A percentile compares a stretch with the other conserved stretches of the same genome.
These are phyloP conservation scores for Gorgonomyces haynaldii DNA, from an alignment of 192 early-diverging fungal species.

Conservation along the genomic window DNA sequence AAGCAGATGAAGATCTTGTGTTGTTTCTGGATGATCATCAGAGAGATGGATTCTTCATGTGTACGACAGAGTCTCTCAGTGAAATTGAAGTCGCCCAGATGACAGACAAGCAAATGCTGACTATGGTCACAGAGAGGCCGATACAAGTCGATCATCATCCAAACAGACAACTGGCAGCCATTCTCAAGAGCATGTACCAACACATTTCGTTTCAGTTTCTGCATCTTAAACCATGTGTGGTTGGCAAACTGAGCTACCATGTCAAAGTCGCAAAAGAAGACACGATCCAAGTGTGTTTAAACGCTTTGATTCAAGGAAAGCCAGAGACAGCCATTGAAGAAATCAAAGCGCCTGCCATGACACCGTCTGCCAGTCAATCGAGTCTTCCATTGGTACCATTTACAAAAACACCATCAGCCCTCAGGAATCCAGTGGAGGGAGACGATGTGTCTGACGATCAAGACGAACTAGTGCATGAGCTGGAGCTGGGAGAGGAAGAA, in stretches of 20 bases:
- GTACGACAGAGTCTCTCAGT: constrained; percentile 36
- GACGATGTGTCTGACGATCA: background rate
- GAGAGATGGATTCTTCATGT: constrained; percentile 49
- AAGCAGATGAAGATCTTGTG: constrained; percentile 62
- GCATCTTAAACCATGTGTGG: constrained; percentile 51
- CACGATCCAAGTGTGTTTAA: constrained; percentile 52
- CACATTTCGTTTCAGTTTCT: constrained; percentile 51
- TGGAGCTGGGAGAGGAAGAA: background rate
- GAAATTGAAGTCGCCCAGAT: constrained; percentile 5
- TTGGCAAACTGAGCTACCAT: constrained; percentile 53
- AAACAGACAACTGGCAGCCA: constrained; percentile 54
- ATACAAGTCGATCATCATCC: constrained; percentile 56
- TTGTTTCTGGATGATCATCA: constrained; percentile 36
- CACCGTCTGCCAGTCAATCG: background rate
- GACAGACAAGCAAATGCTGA: constrained; percentile 37
- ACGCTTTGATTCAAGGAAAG: constrained; percentile 47
- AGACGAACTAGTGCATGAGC: background rate
- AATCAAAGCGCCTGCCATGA: background rate
- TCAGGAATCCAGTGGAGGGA: background rate
- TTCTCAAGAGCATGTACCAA: constrained; percentile 55
- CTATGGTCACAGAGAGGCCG: constrained; percentile 47
- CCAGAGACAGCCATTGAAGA: constrained; percentile 10
- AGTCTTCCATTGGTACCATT: background rate
- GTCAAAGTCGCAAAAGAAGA: constrained; percentile 46
- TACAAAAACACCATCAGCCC: background rate